These are phyloP conservation scores for Papiliotrema flavescens DNA, from an alignment of 1,284 basidiomycete genomes.

Conservation along the genomic window DNA sequence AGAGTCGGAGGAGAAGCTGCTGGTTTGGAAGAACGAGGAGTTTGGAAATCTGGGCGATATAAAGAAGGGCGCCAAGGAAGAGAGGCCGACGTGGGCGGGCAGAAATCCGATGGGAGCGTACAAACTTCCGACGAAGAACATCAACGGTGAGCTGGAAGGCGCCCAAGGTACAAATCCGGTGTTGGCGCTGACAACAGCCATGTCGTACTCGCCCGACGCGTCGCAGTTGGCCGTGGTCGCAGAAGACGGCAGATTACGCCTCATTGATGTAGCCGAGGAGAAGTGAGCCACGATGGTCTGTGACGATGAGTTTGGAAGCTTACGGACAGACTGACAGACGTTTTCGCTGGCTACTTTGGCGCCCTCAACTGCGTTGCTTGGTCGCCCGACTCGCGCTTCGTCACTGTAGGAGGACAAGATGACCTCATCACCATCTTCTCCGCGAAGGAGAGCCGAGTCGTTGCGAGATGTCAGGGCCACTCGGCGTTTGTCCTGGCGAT, in stretches of 20 bases:
- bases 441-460: conserved; percentile 81
- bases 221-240: conserved; percentile 79
- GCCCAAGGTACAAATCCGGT: background rate
- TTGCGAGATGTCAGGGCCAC: conserved; percentile 97
- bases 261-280: conserved; percentile 79
- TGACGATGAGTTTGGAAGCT: background rate
- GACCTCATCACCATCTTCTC: conserved; percentile 91
- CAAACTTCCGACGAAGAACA: conserved; percentile 52
- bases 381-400: conserved; percentile 91
- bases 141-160: conserved; percentile 61
- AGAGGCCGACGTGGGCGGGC: conserved; percentile 40
- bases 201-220: conserved; percentile 85
- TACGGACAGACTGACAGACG: conserved; percentile 67
- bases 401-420: conserved; percentile 88
- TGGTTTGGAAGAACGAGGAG: conserved; percentile 49
- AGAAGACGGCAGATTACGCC: conserved; percentile 81
- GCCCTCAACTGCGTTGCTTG: conserved; percentile 81
- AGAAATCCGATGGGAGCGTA: conserved; percentile 47
- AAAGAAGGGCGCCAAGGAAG: conserved; percentile 28
- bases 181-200: conserved; percentile 55
- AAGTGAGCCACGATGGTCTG: conserved; percentile 56
- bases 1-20: conserved; percentile 22
- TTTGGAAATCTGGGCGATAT: conserved; percentile 24
- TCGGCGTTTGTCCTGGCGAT: conserved; percentile 87
- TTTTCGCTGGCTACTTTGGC: conserved; percentile 89